These are phyloP conservation scores for Xylariales sp. DNA, from an alignment of 2,329 filamentous ascomycete species.

Conservation along the genomic window DNA sequence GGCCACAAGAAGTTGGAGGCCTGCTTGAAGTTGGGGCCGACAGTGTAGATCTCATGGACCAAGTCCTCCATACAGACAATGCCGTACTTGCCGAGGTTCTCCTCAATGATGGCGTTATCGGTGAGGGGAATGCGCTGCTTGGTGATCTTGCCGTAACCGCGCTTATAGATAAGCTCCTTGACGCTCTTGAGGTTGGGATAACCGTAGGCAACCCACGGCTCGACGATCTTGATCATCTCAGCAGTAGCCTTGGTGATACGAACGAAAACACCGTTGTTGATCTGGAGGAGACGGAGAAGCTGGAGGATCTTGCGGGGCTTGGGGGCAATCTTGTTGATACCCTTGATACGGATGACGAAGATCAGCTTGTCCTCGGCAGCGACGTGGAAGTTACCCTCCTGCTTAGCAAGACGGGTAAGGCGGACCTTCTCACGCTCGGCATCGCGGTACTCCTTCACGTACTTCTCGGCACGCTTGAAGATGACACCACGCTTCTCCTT, in stretches of 20 bases:
- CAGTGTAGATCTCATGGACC: conserved; percentile 98
- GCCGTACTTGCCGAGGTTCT: conserved; percentile 94
- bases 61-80: conserved; percentile 99
- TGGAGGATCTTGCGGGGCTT: conserved; percentile 99
- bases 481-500: conserved; percentile 98
- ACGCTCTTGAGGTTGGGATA: conserved; percentile 99
- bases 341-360: conserved; percentile 99
- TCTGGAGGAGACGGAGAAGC: conserved; percentile 98
- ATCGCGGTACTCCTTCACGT: conserved; percentile 99
- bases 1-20: conserved; percentile 99
- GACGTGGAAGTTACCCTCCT: conserved; percentile 90
- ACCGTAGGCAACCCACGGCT: conserved; percentile 98
- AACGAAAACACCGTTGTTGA: conserved; percentile 99
- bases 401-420: conserved; percentile 82
- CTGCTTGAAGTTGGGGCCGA: conserved; percentile 99
- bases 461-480: conserved; percentile 99
- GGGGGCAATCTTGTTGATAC: conserved; percentile 99
- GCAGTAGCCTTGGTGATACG: conserved; percentile 94
- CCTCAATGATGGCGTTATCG: conserved; percentile 97
- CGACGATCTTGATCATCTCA: conserved; percentile 97
- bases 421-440: conserved; percentile 98
- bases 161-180: conserved; percentile 99
- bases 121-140: conserved; percentile 96
- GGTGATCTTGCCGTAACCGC: conserved; percentile 97
- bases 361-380: conserved; percentile 92